Conservation (phyloP, 169 alveolate genomes). For the Eimeria acervulina region DNA sequence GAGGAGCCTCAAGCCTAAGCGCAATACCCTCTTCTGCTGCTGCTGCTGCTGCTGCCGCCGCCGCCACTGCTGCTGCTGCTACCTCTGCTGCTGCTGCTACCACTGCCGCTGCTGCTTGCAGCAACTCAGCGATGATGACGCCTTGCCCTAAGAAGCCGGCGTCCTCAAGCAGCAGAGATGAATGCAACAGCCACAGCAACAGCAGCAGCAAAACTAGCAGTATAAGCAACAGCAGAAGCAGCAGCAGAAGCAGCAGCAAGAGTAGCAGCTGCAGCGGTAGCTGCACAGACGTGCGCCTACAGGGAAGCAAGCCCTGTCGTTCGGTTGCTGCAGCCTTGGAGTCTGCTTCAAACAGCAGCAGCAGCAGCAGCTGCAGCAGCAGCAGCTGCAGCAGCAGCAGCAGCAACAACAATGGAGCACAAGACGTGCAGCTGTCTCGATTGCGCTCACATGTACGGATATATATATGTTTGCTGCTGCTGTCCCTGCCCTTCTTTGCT, state of each 20-base stretch:
- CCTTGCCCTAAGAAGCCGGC: background rate
- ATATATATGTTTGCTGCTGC: too few relatives aligned
- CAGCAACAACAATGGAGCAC: too few relatives aligned
- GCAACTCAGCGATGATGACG: conserved; percentile 12
- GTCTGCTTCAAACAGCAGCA: background rate
- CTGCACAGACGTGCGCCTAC: background rate
- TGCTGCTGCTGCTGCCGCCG: too few relatives aligned
- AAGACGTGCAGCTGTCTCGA: too few relatives aligned
- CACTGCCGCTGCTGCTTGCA: background rate
- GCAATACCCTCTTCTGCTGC: background rate
- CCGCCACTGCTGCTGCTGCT: conserved; percentile 9
- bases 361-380: conserved; percentile 47
- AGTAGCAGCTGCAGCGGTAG: background rate
- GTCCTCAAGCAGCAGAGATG: background rate
- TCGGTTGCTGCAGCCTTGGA: background rate
- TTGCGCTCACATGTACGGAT: too few relatives aligned
- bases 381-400: background rate
- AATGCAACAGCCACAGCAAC: background rate
- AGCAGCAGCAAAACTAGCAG: background rate
- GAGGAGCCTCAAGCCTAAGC: background rate
- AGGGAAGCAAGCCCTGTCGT: background rate
- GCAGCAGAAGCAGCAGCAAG: too few relatives aligned
- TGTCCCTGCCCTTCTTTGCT: too few relatives aligned
- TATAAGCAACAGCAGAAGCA: too few relatives aligned
- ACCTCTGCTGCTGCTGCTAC: background rate